Evolutionary conservation across 345 rosid genomes (phyloP).

Genomic region (Eucalyptus pauciflora): DNA sequence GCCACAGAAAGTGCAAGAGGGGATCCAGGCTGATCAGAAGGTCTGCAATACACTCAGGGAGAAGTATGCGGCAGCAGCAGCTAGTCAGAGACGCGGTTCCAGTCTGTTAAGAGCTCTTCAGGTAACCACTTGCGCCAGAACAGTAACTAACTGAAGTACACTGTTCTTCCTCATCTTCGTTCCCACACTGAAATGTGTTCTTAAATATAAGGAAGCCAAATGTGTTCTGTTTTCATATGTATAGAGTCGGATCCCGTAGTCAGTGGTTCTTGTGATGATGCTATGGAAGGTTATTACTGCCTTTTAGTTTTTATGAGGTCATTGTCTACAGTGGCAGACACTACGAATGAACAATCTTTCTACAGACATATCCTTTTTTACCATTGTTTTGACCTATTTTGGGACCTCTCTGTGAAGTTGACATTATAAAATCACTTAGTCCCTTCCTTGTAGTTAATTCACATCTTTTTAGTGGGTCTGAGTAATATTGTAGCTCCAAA

Average conservation of each 20-base stretch:
- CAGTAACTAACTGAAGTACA: not conserved
- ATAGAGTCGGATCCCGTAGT: not conserved
- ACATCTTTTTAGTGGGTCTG: not conserved
- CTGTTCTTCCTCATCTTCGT: not conserved
- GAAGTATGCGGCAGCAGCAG: conserved; percentile 45
- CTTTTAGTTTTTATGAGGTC: not conserved
- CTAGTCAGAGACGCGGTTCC: conserved; percentile 48
- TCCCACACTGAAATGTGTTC: not conserved
- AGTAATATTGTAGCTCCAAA: not conserved
- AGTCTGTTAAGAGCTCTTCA: conserved; percentile 49
- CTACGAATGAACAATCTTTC: not conserved
- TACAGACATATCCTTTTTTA: not conserved
- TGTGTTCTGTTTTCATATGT: not conserved
- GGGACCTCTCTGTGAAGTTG: not conserved
- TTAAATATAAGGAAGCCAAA: not conserved
- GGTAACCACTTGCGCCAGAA: conserved; percentile 14
- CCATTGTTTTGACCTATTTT: not conserved
- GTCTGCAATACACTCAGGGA: conserved; percentile 41
- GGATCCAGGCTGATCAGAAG: conserved; percentile 54
- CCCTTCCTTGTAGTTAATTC: not conserved
- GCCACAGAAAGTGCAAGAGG: conserved; percentile 49
- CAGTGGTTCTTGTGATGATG: not conserved
- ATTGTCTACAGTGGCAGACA: not conserved
- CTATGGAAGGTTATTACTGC: not conserved
- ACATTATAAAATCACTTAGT: not conserved